phyloP scores from a whole-genome alignment of 805 yeast species.

The Starmera caribaea region DNA sequence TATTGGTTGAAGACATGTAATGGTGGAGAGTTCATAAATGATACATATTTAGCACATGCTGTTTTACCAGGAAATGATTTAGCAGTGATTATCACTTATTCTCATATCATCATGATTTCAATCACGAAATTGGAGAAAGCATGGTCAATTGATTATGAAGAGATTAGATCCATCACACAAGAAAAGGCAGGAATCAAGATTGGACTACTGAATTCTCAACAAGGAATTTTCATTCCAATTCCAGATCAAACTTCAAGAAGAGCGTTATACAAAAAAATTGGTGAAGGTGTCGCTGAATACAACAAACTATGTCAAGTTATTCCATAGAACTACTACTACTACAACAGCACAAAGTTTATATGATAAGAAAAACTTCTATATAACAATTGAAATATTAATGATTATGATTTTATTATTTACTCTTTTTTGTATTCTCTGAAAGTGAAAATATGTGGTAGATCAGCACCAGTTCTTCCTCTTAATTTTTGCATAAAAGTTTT shows the following conservation, averaged over 20 bases:
- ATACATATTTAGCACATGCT: conserved; percentile 77
- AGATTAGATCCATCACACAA: conserved; percentile 59
- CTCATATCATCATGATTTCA: conserved; percentile 57
- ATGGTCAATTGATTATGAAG: conserved; percentile 65
- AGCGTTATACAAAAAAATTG: conserved; percentile 63
- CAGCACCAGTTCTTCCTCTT: conserved; percentile 35
- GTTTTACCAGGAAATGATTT: conserved; percentile 73
- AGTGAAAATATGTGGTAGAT: conserved; percentile 9
- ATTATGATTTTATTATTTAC: conserved; percentile 1
- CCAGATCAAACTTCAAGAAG: conserved; percentile 55
- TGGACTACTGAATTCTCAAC: conserved; percentile 42
- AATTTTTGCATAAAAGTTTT: conserved; percentile 32
- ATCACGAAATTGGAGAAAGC: conserved; percentile 48
- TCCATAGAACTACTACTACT: conserved; percentile 12
- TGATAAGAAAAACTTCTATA: neutral
- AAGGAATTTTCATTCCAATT: conserved; percentile 74
- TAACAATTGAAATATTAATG: conserved; percentile 1
- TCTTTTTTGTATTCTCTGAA: neutral
- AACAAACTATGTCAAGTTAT: conserved; percentile 58
- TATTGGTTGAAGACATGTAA: conserved; percentile 78
- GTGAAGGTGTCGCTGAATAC: conserved; percentile 71
- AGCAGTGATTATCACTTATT: conserved; percentile 67
- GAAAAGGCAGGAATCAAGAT: conserved; percentile 75
- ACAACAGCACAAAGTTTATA: neutral
- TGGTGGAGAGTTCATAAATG: conserved; percentile 68